Percentiles rank a stretch among this genome's conserved stretches.
phyloP scores from a whole-genome alignment of 202 grass and related monocot genomes.

The Tripidium arundinaceum region DNA sequence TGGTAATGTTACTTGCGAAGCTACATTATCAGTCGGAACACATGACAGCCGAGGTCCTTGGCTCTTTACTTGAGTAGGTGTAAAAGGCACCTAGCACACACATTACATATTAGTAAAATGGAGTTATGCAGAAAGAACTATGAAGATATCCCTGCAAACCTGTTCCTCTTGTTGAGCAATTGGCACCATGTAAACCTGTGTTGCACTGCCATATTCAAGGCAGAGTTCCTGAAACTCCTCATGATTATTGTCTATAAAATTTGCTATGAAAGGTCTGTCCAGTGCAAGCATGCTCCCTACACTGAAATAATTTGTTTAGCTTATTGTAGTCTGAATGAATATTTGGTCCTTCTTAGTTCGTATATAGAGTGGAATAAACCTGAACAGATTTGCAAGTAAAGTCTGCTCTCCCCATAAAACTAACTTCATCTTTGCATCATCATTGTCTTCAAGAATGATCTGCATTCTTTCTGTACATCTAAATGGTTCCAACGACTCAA shows the following conservation, averaged over 20 bases:
- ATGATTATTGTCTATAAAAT: constrained; percentile 35
- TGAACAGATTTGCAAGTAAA: constrained; percentile 94
- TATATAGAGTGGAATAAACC: constrained; percentile 45
- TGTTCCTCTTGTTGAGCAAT: constrained; percentile 87
- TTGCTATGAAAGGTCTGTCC: constrained; percentile 79
- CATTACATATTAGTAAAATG: constrained; percentile 18
- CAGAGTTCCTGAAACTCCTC: constrained; percentile 65
- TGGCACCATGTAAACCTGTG: constrained; percentile 78
- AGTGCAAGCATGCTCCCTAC: constrained; percentile 92
- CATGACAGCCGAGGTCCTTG: constrained; percentile 48
- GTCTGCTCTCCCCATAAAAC: constrained; percentile 94
- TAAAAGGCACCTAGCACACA: constrained; percentile 65
- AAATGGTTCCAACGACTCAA: constrained; percentile 68
- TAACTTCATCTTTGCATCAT: constrained; percentile 72
- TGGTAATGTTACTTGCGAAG: constrained; percentile 77
- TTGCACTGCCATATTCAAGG: constrained; percentile 93
- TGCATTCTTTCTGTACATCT: constrained; percentile 63
- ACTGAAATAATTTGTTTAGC: constrained; percentile 55
- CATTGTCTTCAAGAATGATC: constrained; percentile 66
- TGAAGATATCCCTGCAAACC: constrained; percentile 44
- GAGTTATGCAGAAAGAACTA: constrained; percentile 20
- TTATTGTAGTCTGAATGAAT: constrained; percentile 8
- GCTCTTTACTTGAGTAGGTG: constrained; percentile 82
- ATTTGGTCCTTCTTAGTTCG: constrained; percentile 12
- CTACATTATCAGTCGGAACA: constrained; percentile 33